Evolutionary conservation across 371 early-diverging fungal species (phyloP), one percentile per base, ranked within the genome.

Genomic region (Umbelopsis sp.): DNA sequence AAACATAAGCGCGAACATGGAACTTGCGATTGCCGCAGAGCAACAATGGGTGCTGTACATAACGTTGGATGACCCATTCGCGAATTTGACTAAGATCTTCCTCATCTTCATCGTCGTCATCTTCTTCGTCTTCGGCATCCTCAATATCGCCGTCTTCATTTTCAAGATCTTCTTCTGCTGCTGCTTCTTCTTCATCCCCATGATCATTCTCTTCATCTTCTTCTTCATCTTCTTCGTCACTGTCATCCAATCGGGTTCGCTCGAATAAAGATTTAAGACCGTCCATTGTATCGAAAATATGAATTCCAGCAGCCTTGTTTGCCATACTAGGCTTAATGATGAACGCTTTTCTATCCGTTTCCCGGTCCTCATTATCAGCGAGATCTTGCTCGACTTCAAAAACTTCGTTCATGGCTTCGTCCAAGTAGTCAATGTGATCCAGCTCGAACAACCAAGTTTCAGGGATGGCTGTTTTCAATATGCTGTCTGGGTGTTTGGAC

Each of bases 321-420:
- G 90, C 89, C 72, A 91, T 72, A 66, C 90, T 90, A 14, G 91
- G 92, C 67, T 91, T 91, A 32, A 91, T 77, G 38, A 91, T 91
- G 70, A 90, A 91, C 62, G 76, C 67, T 44, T 77, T 77, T 6
- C 67, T 64, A 9, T 69, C 48, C 1, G 62, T 70, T 1, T 50
- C 71, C 12, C 41, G 52, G 65, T 74, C 74, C 65, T 79, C 77
- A 67, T 89, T 88, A 12, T 74, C 77, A 22, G 64, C 35, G 50
- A 91, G 75, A 51, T 84, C 88, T 16, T 83, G 69, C 38, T 87
- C 86, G 0, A 91, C 87, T 67, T 91, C 92, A 70, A 79, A 91
- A 24, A 85, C 86, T 64, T 91, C 92, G 70, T 88, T 87, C 72
- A 91, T 76, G 9, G 89, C 89, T 71, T 91, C 92, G 32, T 91